Evolutionary conservation across 2,329 filamentous ascomycete genomes (phyloP), one percentile per base, ranked within the genome.

Genomic region (Ilyonectria destructans): DNA sequence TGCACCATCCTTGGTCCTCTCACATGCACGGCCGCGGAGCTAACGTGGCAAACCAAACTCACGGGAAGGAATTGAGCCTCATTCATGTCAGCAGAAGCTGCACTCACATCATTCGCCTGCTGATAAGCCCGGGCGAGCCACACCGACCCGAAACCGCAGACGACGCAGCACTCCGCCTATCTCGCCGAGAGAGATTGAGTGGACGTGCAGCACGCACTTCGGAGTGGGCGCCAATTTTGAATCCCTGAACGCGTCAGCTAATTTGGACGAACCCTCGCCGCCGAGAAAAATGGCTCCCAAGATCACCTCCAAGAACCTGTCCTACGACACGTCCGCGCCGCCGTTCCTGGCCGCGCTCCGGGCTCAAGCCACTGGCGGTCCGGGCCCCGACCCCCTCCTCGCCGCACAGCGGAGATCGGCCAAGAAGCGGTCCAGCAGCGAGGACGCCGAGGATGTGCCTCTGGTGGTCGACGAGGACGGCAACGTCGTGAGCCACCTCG

Each of bases 371-470:
- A 77, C 85, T 78, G 80, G 81, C 80, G 75, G 80, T 85, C 77
- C 84, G 80, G 81, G 87, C 43, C 83, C 89, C 73, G 86, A 89
- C 63, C 85, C 86, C 5, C 82, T 88, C 48, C 82, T 89, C 43
- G 84, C 86, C 1, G 83, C 81, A 6, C 83, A 83, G 19, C 82
- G 87, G 2, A 82, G 88, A n/a, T 82, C 85, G 56, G 80, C 76
- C 65, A 87, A 85, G 82, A 87, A 84, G 81, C 86, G 85, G 40
- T 89, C 88, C 17, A 88, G 84, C 67, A 90, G 91, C 72, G 91
- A 91, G 46, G 90, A 94, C 68, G 92, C 92, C 13, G 93, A 96
- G 73, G 93, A 96, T 78, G 91, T 86, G 57, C 93, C 93, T 0
- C 86, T 94, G 0, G 90, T 94, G 58, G 89, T 96, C 4, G 89